phyloP scores from a whole-genome alignment of 495 filamentous ascomycete genomes.

The Penicillium fimorum region DNA sequence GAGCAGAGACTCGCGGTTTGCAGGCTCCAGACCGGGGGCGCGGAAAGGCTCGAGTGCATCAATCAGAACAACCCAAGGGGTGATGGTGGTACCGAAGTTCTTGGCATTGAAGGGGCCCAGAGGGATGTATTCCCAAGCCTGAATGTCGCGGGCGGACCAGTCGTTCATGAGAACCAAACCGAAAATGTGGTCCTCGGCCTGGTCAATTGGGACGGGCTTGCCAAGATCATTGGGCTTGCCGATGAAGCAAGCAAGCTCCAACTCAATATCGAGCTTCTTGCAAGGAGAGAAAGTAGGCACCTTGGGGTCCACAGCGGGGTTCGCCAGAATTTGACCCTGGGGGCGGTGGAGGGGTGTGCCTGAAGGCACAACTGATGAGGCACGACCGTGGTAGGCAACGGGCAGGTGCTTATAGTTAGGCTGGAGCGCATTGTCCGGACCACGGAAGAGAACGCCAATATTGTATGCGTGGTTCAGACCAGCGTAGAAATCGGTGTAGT shows the following conservation, averaged over 20 bases:
- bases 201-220: conserved; percentile 55
- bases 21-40: conserved; percentile 54
- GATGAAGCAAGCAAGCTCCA: conserved; percentile 85
- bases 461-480: conserved; percentile 85
- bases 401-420: conserved; percentile 90
- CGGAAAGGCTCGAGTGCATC: conserved; percentile 78
- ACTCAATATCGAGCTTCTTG: conserved; percentile 76
- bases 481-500: conserved; percentile 98
- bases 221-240: conserved; percentile 66
- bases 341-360: conserved; percentile 75
- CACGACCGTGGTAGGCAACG: conserved; percentile 83
- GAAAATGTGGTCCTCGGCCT: conserved; percentile 78
- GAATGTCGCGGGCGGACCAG: conserved; percentile 90
- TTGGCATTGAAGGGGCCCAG: conserved; percentile 87
- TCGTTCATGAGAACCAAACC: conserved; percentile 91
- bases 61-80: conserved; percentile 81
- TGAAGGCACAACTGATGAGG: conserved; percentile 74
- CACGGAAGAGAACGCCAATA: conserved; percentile 80
- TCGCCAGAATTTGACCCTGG: conserved; percentile 73
- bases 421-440: conserved; percentile 74
- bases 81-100: conserved; percentile 90
- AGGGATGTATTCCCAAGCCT: conserved; percentile 86
- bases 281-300: conserved; percentile 61
- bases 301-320: conserved; percentile 61
- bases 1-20: conserved; percentile 60